Evolutionary conservation across 495 filamentous ascomycete species (phyloP).

Genomic region (Penicillium fimorum): DNA sequence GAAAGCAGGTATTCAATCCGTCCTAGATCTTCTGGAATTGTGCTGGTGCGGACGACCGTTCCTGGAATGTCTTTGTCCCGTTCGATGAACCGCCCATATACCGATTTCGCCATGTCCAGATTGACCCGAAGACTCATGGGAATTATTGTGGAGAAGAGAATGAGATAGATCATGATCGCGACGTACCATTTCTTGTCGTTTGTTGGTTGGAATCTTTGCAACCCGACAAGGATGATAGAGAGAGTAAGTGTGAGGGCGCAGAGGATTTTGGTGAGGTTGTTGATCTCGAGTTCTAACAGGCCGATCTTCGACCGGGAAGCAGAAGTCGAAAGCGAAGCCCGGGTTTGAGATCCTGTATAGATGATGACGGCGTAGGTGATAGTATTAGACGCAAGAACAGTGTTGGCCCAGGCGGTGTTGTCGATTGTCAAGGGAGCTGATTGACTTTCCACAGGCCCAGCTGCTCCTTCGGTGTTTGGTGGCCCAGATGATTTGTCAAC

Average conservation of each 20-base stretch:
- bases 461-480: constrained; percentile 14
- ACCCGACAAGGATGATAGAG: constrained; percentile 83
- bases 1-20: constrained; percentile 94
- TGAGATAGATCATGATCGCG: constrained; percentile 91
- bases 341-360: constrained; percentile 93
- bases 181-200: constrained; percentile 78
- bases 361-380: constrained; percentile 83
- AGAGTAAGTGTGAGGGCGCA: constrained; percentile 83
- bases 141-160: constrained; percentile 98
- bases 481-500: constrained; percentile 37
- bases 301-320: constrained; percentile 89
- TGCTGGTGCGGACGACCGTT: constrained; percentile 92
- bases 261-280: constrained; percentile 95
- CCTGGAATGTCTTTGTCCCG: constrained; percentile 83
- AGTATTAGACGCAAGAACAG: constrained; percentile 89
- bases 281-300: constrained; percentile 92
- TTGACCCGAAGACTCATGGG: constrained; percentile 97
- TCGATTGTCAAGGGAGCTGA: constrained; percentile 74
- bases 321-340: constrained; percentile 90
- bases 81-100: constrained; percentile 95
- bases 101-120: constrained; percentile 92
- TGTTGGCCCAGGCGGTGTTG: constrained; percentile 99
- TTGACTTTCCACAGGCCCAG: constrained; percentile 23
- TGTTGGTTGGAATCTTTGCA: constrained; percentile 74
- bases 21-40: constrained; percentile 94